Conservation (phyloP, 371 early-diverging fungal species). For the Rhizopus stolonifer region DNA sequence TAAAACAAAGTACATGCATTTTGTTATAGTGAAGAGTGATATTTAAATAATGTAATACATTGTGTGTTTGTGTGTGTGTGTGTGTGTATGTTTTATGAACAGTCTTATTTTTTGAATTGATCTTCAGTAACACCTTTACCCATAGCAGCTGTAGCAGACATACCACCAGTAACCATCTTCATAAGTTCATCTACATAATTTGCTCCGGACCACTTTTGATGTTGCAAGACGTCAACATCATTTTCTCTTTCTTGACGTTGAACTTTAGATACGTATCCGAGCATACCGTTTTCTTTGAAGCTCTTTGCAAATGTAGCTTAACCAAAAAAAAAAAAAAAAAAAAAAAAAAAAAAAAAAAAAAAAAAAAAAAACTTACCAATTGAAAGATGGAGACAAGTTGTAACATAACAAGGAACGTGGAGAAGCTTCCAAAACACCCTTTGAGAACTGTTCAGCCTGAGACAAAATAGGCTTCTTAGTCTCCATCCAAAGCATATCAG, state of each 20-base stretch:
- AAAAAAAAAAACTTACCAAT: conserved; percentile 75
- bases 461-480: conserved; percentile 89
- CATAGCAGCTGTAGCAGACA: conserved; percentile 96
- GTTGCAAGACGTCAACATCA: conserved; percentile 92
- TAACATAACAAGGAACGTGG: conserved; percentile 82
- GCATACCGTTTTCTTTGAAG: conserved; percentile 90
- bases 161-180: conserved; percentile 92
- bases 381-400: conserved; percentile 97
- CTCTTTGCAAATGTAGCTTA: conserved; percentile 88
- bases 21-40: no score
- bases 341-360: neutral
- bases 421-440: conserved; percentile 69
- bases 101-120: conserved; percentile 58
- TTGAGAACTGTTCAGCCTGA: conserved; percentile 92
- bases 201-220: conserved; percentile 99
- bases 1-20: no score
- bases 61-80: no score
- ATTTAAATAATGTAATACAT: no score
- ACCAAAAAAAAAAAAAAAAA: no score
- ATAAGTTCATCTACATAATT: conserved; percentile 92
- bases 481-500: conserved; percentile 98
- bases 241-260: conserved; percentile 92
- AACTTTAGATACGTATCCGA: conserved; percentile 91
- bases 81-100: neutral
- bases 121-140: conserved; percentile 89